Evolutionary conservation across 23 red algal species (phyloP), one percentile per base, ranked within the genome.

Genomic region (Gracilaria gracilis): DNA sequence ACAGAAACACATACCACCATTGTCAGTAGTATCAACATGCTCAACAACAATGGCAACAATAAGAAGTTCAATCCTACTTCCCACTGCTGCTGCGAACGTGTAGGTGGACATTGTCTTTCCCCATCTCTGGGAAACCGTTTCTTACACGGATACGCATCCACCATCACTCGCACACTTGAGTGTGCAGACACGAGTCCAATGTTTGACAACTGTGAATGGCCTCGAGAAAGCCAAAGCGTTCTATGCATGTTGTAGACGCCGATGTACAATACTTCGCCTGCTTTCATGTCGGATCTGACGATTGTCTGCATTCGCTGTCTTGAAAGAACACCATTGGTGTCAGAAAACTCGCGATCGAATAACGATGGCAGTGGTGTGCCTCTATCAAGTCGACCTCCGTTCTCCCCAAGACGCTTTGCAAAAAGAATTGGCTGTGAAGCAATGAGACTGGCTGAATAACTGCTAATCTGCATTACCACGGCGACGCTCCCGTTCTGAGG

Each of bases 1-100:
- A 74, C 50, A 38, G 62, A 62, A 72, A 87, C 67, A 50, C 83
- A 87, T 44, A 87, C 83, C 5, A 87, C 83, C 83, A 87, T 87
- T 51, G 66, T 87, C 62, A 87, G 50, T 21, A 87, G 40, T 58
- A 65, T 87, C 49, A 87, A 72, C 83, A 65, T 72, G 40, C 61
- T 74, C 33, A 87, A 35, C 32, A 87, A 54, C 29, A 87, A 25
- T 13, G 83, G 83, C 61, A 69, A 28, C 61, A 87, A 28, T 31
- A 87, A 34, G 19, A 87, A 51, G 21, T 57, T 55, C 40, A 87
- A 25, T 25, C 59, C 59, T 39, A 58, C 33, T 57, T 87, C 83
- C 79, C 79, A 83, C 25, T 83, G 79, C 19, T 44, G 58, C 16
- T 82, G 54, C 16, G 40, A 53, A 44, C 17, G 62, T 40, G 31